Evolutionary conservation across 345 rosid genomes (phyloP).

Genomic region (Lagerstroemia speciosa): DNA sequence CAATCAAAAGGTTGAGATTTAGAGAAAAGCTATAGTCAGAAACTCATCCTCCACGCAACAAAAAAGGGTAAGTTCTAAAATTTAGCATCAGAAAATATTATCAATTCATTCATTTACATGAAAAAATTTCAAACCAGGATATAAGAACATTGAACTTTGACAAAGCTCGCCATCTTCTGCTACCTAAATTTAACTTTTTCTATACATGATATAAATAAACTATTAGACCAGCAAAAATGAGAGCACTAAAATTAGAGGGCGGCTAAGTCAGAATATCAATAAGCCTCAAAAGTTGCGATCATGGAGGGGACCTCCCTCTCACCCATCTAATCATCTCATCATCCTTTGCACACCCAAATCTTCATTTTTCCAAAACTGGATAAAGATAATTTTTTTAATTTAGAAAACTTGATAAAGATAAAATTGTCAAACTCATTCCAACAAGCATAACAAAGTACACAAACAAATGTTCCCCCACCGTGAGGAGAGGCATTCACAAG

Average conservation of each 20-base stretch:
- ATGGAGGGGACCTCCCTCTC: neutral
- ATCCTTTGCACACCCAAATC: neutral
- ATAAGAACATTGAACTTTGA: neutral
- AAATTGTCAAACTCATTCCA: neutral
- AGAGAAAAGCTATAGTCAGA: neutral
- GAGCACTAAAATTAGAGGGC: neutral
- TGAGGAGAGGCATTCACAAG: neutral
- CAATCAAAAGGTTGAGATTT: neutral
- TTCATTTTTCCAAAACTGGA: neutral
- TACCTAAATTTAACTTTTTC: neutral
- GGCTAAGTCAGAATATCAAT: neutral
- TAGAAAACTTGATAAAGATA: neutral
- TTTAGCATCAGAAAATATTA: neutral
- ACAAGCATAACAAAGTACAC: neutral
- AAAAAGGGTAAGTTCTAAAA: neutral
- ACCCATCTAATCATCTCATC: conserved; percentile 1
- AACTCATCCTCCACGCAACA: neutral
- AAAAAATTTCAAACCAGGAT: neutral
- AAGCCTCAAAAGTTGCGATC: neutral
- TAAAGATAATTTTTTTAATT: no score
- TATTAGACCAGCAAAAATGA: neutral
- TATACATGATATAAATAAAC: neutral
- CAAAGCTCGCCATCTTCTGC: neutral
- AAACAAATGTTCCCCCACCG: neutral
- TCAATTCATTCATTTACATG: no score